Evolutionary conservation across 257 asterid species (phyloP).

Genomic region (Pogostemon cablin): DNA sequence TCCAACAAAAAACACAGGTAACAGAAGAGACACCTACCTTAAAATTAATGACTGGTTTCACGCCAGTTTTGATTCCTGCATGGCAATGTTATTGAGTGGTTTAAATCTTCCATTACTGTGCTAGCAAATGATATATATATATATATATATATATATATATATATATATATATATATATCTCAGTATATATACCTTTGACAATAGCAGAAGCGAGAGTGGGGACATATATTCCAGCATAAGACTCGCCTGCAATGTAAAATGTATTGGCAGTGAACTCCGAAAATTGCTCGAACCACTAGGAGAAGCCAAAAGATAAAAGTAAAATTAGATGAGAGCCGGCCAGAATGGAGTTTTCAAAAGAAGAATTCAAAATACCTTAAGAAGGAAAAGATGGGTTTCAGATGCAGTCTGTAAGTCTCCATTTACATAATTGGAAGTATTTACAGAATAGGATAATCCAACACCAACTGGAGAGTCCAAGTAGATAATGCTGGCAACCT

Average conservation of each 20-base stretch:
- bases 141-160: constrained; percentile 8
- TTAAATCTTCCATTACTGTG: not conserved
- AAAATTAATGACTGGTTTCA: constrained; percentile 50
- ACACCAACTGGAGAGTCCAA: constrained; percentile 69
- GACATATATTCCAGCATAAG: constrained; percentile 64
- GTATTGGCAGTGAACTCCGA: constrained; percentile 54
- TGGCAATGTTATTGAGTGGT: not conserved
- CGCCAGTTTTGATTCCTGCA: constrained; percentile 49
- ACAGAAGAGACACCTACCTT: constrained; percentile 37
- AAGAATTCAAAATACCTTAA: constrained; percentile 40
- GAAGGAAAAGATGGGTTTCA: constrained; percentile 60
- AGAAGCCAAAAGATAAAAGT: constrained; percentile 10
- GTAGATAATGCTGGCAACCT: constrained; percentile 60
- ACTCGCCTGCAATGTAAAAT: constrained; percentile 59
- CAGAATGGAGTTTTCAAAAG: not conserved
- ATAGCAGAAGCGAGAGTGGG: constrained; percentile 60
- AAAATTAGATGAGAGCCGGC: not conserved
- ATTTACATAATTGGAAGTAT: constrained; percentile 23
- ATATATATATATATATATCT: constrained; percentile 12
- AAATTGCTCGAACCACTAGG: constrained; percentile 59
- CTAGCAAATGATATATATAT: not conserved
- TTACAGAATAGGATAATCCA: constrained; percentile 56
- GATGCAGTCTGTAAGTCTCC: constrained; percentile 58
- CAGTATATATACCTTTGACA: constrained; percentile 41
- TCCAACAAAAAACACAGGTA: not conserved